Conservation (phyloP, 495 filamentous ascomycete genomes). For the Penicillium atrosanguineum region DNA sequence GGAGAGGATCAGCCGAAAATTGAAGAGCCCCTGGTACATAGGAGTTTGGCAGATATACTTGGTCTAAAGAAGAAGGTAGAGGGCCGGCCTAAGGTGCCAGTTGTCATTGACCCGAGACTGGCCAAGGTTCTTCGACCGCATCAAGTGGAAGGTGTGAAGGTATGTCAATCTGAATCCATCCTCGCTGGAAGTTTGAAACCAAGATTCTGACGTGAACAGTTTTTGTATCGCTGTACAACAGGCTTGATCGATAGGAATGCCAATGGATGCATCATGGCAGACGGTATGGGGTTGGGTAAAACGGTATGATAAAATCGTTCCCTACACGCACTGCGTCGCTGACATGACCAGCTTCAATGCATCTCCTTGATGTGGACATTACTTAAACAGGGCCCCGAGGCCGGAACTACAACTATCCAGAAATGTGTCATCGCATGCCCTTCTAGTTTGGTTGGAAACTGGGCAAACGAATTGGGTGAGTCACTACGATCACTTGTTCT, state of each 20-base stretch:
- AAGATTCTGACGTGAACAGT: conserved; percentile 39
- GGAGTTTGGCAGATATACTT: conserved; percentile 92
- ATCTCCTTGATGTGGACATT: conserved; percentile 92
- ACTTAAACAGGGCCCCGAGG: conserved; percentile 90
- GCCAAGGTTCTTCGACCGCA: conserved; percentile 92
- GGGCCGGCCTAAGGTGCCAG: conserved; percentile 80
- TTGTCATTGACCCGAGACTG: conserved; percentile 92
- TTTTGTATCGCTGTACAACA: conserved; percentile 90
- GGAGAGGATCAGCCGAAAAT: conserved; percentile 56
- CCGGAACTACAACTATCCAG: conserved; percentile 88
- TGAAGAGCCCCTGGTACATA: conserved; percentile 82
- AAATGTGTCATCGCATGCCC: conserved; percentile 99
- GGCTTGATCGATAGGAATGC: conserved; percentile 92
- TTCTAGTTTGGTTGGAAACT: conserved; percentile 94
- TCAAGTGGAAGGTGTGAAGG: conserved; percentile 97
- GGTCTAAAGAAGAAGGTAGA: conserved; percentile 89
- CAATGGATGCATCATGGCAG: conserved; percentile 98
- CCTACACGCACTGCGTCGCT: conserved; percentile 24
- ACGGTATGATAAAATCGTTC: conserved; percentile 52
- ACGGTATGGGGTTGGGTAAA: conserved; percentile 98
- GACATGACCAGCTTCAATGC: conserved; percentile 58
- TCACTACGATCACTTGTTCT: conserved; percentile 26
- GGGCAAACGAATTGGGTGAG: conserved; percentile 88
- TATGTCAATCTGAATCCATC: conserved; percentile 14
- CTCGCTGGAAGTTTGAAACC: not conserved